Conservation (phyloP, 2,329 filamentous ascomycete species). For the Zymoseptoria pseudotritici region DNA sequence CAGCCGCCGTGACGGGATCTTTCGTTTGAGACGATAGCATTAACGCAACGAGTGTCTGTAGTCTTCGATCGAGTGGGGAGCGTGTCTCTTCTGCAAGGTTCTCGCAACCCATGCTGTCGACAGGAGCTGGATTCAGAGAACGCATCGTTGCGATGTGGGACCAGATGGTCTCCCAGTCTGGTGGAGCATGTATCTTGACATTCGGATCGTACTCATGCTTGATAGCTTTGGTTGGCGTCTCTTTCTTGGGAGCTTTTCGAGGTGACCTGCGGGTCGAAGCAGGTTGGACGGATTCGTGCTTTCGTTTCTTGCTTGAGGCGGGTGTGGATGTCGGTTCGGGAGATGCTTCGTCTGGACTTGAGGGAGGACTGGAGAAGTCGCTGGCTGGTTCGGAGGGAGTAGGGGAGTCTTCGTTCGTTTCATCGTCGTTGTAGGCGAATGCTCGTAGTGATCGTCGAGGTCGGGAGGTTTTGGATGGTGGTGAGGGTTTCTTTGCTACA, state of each 20-base stretch:
- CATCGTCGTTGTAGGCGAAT: slow-evolving; percentile 10
- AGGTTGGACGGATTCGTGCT: slow-evolving; percentile 13
- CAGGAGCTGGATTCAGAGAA: slow-evolving; percentile 64
- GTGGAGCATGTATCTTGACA: slow-evolving; percentile 47
- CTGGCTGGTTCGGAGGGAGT: slow-evolving; percentile 4
- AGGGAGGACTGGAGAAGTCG: slow-evolving; percentile 12
- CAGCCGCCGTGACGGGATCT: slow-evolving; percentile 79
- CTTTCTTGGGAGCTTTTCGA: slow-evolving; percentile 23
- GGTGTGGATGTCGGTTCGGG: not conserved
- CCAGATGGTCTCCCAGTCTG: slow-evolving; percentile 81
- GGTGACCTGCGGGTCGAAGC: slow-evolving; percentile 20
- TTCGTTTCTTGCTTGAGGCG: slow-evolving; percentile 16
- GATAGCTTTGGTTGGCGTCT: slow-evolving; percentile 28
- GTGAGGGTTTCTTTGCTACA: slow-evolving; percentile 13
- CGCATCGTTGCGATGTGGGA: slow-evolving; percentile 69
- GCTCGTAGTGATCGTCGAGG: slow-evolving; percentile 17
- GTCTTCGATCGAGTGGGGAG: slow-evolving; percentile 55
- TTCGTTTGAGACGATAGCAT: slow-evolving; percentile 94
- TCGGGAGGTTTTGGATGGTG: slow-evolving; percentile 6
- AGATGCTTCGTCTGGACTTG: slow-evolving; percentile 5
- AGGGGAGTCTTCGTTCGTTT: slow-evolving; percentile 1
- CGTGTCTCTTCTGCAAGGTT: slow-evolving; percentile 54
- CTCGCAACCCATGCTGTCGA: slow-evolving; percentile 97
- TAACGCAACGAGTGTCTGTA: slow-evolving; percentile 78
- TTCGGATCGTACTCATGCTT: slow-evolving; percentile 24